Percentiles rank a stretch among this genome's conserved stretches.
These are phyloP conservation scores for Gonium pectorale DNA, from an alignment of 139 green algal genomes.

Conservation along the genomic window DNA sequence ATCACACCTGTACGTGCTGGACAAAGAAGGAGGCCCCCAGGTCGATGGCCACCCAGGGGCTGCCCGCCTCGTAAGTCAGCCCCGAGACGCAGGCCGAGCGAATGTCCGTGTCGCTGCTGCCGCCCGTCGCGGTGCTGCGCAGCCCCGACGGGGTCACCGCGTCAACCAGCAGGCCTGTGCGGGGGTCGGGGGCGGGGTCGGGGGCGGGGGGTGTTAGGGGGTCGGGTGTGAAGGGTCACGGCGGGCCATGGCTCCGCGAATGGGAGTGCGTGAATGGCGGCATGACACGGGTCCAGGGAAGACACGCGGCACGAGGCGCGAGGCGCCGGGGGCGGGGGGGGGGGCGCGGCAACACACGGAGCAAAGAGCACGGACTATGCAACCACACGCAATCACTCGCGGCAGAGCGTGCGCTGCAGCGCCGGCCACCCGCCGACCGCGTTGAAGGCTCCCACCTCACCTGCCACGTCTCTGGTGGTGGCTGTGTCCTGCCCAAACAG, in stretches of 20 bases:
- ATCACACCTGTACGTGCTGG: neutral
- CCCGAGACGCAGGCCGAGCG: neutral
- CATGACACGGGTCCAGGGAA: too few relatives aligned
- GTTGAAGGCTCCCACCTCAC: too few relatives aligned
- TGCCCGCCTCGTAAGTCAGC: neutral
- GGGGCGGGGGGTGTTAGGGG: too few relatives aligned
- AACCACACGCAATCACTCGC: neutral
- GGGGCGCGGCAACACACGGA: too few relatives aligned
- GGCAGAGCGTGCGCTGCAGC: too few relatives aligned
- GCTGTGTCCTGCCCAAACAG: neutral
- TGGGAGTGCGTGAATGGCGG: too few relatives aligned
- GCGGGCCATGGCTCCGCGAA: too few relatives aligned
- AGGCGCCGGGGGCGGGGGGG: too few relatives aligned
- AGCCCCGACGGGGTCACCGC: neutral
- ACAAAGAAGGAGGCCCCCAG: constrained; percentile 23
- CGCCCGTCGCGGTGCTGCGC: neutral
- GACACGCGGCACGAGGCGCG: too few relatives aligned
- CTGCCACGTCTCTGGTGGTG: neutral
- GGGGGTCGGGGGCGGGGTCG: too few relatives aligned
- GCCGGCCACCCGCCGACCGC: too few relatives aligned
- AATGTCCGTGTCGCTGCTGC: neutral
- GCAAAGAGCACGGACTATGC: neutral
- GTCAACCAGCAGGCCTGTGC: constrained; percentile 33
- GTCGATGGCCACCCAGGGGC: neutral
- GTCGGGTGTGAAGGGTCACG: too few relatives aligned